These are phyloP conservation scores for Neurospora cerealis DNA, from an alignment of 495 filamentous ascomycete genomes.

Conservation along the genomic window DNA sequence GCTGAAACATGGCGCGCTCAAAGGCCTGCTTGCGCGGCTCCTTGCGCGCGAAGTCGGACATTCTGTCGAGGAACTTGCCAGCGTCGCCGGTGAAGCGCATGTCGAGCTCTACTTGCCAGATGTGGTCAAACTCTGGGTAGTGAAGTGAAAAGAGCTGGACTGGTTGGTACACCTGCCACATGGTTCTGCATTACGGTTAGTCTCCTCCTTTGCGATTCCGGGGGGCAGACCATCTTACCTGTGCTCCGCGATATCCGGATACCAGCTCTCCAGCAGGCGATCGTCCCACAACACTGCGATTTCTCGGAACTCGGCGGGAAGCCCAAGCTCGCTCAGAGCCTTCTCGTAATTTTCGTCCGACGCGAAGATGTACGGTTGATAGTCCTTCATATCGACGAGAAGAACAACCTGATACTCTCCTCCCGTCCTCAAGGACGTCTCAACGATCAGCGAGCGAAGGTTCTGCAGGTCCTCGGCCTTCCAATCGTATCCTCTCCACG, in stretches of 20 bases:
- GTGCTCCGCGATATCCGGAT: slow-evolving; percentile 26
- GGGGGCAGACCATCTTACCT: slow-evolving; percentile 11
- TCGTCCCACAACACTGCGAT: slow-evolving; percentile 49
- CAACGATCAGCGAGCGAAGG: slow-evolving; percentile 46
- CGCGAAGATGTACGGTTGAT: slow-evolving; percentile 39
- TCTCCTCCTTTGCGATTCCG: background rate
- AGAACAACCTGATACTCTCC: slow-evolving; percentile 51
- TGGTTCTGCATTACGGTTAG: slow-evolving; percentile 14
- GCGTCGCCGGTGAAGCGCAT: slow-evolving; percentile 47
- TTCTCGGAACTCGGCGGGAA: slow-evolving; percentile 45
- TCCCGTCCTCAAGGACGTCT: slow-evolving; percentile 42
- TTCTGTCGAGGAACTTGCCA: slow-evolving; percentile 39
- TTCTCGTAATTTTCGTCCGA: slow-evolving; percentile 38
- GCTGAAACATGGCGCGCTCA: slow-evolving; percentile 28
- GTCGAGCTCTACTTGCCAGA: slow-evolving; percentile 57
- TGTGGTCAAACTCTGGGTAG: slow-evolving; percentile 49
- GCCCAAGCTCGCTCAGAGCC: slow-evolving; percentile 35
- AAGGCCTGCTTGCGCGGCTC: slow-evolving; percentile 42
- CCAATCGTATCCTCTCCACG: slow-evolving; percentile 35
- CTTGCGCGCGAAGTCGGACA: slow-evolving; percentile 38
- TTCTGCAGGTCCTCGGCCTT: slow-evolving; percentile 32
- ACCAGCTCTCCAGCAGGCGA: slow-evolving; percentile 29
- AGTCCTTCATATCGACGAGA: slow-evolving; percentile 48
- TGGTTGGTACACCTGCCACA: slow-evolving; percentile 31
- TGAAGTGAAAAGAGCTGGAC: slow-evolving; percentile 49